Conservation (phyloP, 768 basidiomycete genomes). For the Pluteus cervinus region DNA sequence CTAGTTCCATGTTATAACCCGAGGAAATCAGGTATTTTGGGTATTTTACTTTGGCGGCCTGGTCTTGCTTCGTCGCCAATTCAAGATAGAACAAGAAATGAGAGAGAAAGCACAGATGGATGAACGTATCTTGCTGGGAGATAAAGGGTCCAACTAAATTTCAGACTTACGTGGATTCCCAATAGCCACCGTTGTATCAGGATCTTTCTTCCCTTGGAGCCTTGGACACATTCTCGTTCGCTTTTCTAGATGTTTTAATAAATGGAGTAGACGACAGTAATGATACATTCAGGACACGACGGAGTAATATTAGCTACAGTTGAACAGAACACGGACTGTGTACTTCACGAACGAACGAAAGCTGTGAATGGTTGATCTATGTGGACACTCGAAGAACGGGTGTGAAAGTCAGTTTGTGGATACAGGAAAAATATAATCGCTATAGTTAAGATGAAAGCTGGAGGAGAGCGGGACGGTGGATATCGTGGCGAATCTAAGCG, state of each 20-base stretch:
- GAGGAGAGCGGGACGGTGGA: too few species aligned
- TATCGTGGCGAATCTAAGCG: too few species aligned
- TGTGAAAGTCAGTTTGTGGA: too few species aligned
- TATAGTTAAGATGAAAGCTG: too few species aligned
- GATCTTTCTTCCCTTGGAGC: too few species aligned
- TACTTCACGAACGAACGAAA: conserved; percentile 7
- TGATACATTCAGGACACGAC: conserved; percentile 14
- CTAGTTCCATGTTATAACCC: conserved; percentile 2
- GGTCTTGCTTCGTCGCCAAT: conserved; percentile 39
- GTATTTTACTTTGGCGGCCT: conserved; percentile 36
- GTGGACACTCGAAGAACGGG: too few species aligned
- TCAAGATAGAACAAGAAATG: conserved; percentile 27
- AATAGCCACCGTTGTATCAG: neutral
- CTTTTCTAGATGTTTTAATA: conserved; percentile 10
- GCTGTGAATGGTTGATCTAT: conserved; percentile 3
- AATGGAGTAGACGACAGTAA: conserved; percentile 13
- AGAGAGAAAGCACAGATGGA: conserved; percentile 16
- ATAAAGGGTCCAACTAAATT: neutral
- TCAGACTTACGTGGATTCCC: neutral
- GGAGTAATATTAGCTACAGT: conserved; percentile 7
- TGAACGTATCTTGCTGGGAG: conserved; percentile 6
- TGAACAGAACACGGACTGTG: conserved; percentile 5
- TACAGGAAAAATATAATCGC: too few species aligned
- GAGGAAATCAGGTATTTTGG: conserved; percentile 37
- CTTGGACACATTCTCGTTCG: too few species aligned